A percentile compares a stretch with the other conserved stretches of the same genome.
Evolutionary conservation across 306 rosid genomes (phyloP).

Genomic region (Castanea mollissima): DNA sequence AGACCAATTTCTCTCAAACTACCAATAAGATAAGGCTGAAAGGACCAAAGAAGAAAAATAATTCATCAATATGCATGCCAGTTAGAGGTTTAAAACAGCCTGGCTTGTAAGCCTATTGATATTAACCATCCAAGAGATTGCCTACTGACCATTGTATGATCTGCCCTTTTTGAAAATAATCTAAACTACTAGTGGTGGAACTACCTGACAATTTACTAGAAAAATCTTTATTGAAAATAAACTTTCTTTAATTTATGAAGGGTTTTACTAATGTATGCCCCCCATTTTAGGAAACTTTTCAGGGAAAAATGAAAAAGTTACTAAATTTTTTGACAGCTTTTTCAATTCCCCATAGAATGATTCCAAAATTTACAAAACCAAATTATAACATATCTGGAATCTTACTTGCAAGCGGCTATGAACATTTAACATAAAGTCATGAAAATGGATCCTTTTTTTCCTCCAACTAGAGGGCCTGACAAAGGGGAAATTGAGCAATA

Average conservation of each 20-base stretch:
- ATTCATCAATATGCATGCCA: not conserved
- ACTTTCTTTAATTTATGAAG: not conserved
- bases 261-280: too few species aligned
- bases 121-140: too few species aligned
- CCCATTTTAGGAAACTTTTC: too few species aligned
- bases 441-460: slow-evolving; percentile 95
- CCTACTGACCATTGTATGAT: too few species aligned
- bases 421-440: slow-evolving; percentile 91
- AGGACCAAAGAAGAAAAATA: slow-evolving; percentile 1
- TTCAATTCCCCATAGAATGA: too few species aligned
- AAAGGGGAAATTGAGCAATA: slow-evolving; percentile 23
- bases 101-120: too few species aligned
- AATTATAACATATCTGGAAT: slow-evolving; percentile 15
- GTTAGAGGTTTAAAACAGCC: too few species aligned
- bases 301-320: too few species aligned
- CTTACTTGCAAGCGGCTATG: slow-evolving; percentile 92
- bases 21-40: not conserved
- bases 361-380: not conserved
- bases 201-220: too few species aligned
- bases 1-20: slow-evolving; percentile 2
- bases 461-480: slow-evolving; percentile 79
- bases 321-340: too few species aligned
- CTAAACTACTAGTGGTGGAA: too few species aligned
- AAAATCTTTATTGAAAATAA: not conserved
- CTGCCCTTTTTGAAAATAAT: too few species aligned